phyloP scores from a whole-genome alignment of 2,329 filamentous ascomycete species.

The Beauveria varroae region DNA sequence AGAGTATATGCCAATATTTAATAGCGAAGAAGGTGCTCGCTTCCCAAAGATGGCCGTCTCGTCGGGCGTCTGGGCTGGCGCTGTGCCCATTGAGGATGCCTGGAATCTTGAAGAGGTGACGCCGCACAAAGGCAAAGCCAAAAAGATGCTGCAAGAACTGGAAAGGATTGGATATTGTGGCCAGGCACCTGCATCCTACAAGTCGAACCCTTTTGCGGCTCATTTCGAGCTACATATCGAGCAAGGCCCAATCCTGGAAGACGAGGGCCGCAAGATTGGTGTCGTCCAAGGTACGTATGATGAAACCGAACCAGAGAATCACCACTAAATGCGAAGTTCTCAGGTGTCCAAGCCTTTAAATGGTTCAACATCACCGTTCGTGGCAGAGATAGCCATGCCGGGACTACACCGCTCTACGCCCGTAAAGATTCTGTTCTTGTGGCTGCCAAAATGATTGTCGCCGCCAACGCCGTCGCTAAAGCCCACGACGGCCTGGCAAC shows the following conservation, averaged over 20 bases:
- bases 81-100: conserved; percentile 53
- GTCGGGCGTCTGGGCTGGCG: conserved; percentile 72
- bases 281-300: conserved; percentile 21
- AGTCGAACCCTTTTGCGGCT: conserved; percentile 53
- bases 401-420: conserved; percentile 24
- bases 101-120: conserved; percentile 54
- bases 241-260: conserved; percentile 68
- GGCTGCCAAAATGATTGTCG: conserved; percentile 26
- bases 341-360: conserved; percentile 22
- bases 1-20: background rate
- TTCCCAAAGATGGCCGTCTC: conserved; percentile 70
- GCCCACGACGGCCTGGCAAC: conserved; percentile 21
- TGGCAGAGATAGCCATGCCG: conserved; percentile 24
- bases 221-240: conserved; percentile 85
- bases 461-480: conserved; percentile 22
- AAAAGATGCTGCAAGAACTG: conserved; percentile 40
- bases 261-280: conserved; percentile 20
- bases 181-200: conserved; percentile 18
- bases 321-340: background rate
- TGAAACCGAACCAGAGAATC: no score
- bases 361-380: conserved; percentile 24
- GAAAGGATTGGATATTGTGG: conserved; percentile 57
- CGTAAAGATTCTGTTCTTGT: conserved; percentile 28
- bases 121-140: conserved; percentile 19
- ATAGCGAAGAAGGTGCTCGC: conserved; percentile 69